These are phyloP conservation scores for Canavalia gladiata DNA, from an alignment of 306 rosid genomes.

Conservation along the genomic window DNA sequence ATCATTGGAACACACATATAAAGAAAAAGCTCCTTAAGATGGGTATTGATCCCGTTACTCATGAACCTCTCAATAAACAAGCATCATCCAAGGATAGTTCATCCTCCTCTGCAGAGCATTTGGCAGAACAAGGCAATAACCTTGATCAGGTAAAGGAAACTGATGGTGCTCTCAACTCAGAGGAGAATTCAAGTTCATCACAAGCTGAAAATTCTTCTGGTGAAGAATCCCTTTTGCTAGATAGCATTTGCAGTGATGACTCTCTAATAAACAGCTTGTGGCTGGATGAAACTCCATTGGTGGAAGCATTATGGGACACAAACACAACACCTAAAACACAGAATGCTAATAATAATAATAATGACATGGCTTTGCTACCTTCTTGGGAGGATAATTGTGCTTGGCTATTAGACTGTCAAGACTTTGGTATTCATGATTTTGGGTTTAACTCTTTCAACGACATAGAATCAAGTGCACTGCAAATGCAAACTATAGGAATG, in stretches of 20 bases:
- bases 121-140: slow-evolving; percentile 44
- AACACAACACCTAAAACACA: too few relatives aligned
- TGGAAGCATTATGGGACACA: slow-evolving; percentile 76
- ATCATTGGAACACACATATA: slow-evolving; percentile 95
- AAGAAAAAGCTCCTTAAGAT: slow-evolving; percentile 88
- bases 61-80: slow-evolving; percentile 73
- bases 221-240: slow-evolving; percentile 62
- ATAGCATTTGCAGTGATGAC: slow-evolving; percentile 64
- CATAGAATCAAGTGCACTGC: slow-evolving; percentile 57
- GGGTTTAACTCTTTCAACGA: slow-evolving; percentile 71
- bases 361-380: slow-evolving; percentile 49
- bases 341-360: slow-evolving; percentile 37
- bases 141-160: slow-evolving; percentile 41
- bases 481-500: slow-evolving; percentile 58
- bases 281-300: slow-evolving; percentile 63
- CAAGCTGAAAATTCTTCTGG: slow-evolving; percentile 61
- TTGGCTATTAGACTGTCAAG: slow-evolving; percentile 84
- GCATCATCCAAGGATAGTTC: slow-evolving; percentile 49
- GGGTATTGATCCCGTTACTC: slow-evolving; percentile 94
- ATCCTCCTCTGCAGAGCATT: slow-evolving; percentile 42
- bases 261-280: slow-evolving; percentile 64
- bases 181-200: slow-evolving; percentile 65
- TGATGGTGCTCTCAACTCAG: slow-evolving; percentile 48
- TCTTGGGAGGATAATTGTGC: slow-evolving; percentile 70
- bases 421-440: slow-evolving; percentile 86